Conservation (phyloP, 176 grass and related monocot species). For the Oryza coarctata region DNA sequence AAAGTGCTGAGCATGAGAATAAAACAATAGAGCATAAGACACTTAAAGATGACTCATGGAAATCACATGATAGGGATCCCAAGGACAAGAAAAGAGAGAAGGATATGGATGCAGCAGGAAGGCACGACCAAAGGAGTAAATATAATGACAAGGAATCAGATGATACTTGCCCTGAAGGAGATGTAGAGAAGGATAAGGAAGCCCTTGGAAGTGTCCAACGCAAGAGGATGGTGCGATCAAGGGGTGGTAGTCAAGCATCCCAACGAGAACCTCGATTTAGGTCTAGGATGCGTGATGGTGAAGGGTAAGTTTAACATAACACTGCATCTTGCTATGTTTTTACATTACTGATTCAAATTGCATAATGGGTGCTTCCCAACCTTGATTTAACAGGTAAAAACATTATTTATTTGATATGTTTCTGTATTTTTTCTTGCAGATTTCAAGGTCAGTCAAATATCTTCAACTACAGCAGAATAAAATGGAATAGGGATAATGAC, state of each 20-base stretch:
- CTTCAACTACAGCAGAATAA: slow-evolving; percentile 20
- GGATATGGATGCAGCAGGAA: slow-evolving; percentile 59
- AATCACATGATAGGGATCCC: slow-evolving; percentile 49
- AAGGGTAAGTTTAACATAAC: slow-evolving; percentile 60
- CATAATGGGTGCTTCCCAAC: slow-evolving; percentile 5
- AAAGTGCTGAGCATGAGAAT: slow-evolving; percentile 58
- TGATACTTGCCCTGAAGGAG: slow-evolving; percentile 60
- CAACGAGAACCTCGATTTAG: slow-evolving; percentile 71
- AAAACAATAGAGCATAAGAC: slow-evolving; percentile 48
- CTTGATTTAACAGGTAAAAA: neutral
- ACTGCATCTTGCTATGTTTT: slow-evolving; percentile 26
- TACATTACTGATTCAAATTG: neutral
- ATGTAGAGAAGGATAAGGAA: slow-evolving; percentile 87
- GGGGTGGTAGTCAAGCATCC: slow-evolving; percentile 58
- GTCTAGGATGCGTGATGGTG: slow-evolving; percentile 60
- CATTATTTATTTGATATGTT: slow-evolving; percentile 11
- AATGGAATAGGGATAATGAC: slow-evolving; percentile 44
- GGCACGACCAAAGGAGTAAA: slow-evolving; percentile 55
- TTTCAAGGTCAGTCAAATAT: slow-evolving; percentile 77
- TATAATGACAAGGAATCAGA: slow-evolving; percentile 71
- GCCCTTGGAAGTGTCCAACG: slow-evolving; percentile 62
- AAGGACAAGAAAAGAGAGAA: slow-evolving; percentile 72
- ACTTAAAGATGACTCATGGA: slow-evolving; percentile 62
- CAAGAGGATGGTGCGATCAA: slow-evolving; percentile 56
- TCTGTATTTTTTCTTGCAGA: slow-evolving; percentile 55